phyloP scores from a whole-genome alignment of 2,329 filamentous ascomycete genomes.

The Parastagonospora nodorum region DNA sequence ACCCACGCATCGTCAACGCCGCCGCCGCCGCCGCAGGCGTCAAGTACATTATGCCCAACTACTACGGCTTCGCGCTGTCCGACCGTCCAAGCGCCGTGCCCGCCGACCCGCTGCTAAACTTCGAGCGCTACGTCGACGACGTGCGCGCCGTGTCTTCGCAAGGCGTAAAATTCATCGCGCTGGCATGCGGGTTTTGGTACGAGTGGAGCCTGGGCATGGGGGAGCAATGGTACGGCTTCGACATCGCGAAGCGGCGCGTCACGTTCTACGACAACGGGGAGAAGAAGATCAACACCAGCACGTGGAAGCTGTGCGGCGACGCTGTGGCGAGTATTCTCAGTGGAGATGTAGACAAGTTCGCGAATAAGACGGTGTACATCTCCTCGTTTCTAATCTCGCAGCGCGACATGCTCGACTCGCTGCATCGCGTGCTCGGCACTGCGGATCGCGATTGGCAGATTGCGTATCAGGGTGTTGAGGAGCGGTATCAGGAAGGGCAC shows the following conservation, averaged over 20 bases:
- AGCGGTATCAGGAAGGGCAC: constrained; percentile 58
- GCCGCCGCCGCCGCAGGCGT: constrained; percentile 47
- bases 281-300: constrained; percentile 53
- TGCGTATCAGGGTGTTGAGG: constrained; percentile 50
- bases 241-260: constrained; percentile 37
- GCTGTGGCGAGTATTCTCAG: constrained; percentile 55
- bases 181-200: constrained; percentile 43
- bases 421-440: constrained; percentile 63
- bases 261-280: constrained; percentile 41
- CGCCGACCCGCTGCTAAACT: constrained; percentile 1
- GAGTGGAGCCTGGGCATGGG: constrained; percentile 44
- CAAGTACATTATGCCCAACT: constrained; percentile 48
- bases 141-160: constrained; percentile 3
- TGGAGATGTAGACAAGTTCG: constrained; percentile 38
- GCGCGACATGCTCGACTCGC: constrained; percentile 67
- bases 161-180: constrained; percentile 8
- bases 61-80: constrained; percentile 36
- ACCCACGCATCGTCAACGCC: constrained; percentile 37
- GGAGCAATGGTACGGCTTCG: constrained; percentile 42
- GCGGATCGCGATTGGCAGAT: constrained; percentile 67
- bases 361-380: constrained; percentile 25
- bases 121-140: constrained; percentile 6
- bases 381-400: constrained; percentile 52
- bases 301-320: constrained; percentile 61
- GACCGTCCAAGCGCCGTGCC: constrained; percentile 2